phyloP scores from a whole-genome alignment of 441 rosid species.

The Syzygium malaccense region DNA sequence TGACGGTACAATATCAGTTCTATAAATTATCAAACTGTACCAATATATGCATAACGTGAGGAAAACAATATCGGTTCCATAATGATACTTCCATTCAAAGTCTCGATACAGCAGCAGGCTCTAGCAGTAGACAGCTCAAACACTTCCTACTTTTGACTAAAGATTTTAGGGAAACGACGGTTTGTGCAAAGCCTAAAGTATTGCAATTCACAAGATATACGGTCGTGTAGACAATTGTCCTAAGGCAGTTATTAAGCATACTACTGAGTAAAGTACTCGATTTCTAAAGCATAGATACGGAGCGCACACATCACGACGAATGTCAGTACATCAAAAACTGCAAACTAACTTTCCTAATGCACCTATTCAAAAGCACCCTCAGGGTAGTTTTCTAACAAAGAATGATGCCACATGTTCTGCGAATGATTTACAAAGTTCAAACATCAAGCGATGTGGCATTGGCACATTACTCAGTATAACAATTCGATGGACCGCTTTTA shows the following conservation, averaged over 20 bases:
- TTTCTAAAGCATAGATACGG: not conserved
- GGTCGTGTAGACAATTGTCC: not conserved
- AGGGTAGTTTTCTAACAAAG: not conserved
- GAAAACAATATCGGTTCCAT: not conserved
- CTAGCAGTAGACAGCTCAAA: not conserved
- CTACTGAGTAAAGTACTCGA: not conserved
- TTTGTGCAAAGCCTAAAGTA: not conserved
- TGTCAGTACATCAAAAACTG: accelerated
- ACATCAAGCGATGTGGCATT: not conserved
- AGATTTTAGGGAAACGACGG: not conserved
- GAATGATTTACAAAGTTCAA: not conserved
- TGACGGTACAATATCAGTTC: not conserved
- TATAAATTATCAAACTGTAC: not conserved
- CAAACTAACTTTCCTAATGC: not conserved
- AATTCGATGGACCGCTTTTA: not conserved
- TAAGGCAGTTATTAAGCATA: not conserved
- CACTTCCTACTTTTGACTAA: not conserved
- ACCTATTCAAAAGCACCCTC: not conserved
- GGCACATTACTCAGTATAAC: not conserved
- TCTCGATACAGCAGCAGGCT: not conserved
- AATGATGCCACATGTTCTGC: not conserved
- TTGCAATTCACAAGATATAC: not conserved
- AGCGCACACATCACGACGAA: not conserved
- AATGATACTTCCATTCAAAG: not conserved
- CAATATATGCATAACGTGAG: not conserved